Evolutionary conservation across 202 grass and related monocot species (phyloP), one percentile per base, ranked within the genome.

Genomic region (Sporobolus alterniflorus): DNA sequence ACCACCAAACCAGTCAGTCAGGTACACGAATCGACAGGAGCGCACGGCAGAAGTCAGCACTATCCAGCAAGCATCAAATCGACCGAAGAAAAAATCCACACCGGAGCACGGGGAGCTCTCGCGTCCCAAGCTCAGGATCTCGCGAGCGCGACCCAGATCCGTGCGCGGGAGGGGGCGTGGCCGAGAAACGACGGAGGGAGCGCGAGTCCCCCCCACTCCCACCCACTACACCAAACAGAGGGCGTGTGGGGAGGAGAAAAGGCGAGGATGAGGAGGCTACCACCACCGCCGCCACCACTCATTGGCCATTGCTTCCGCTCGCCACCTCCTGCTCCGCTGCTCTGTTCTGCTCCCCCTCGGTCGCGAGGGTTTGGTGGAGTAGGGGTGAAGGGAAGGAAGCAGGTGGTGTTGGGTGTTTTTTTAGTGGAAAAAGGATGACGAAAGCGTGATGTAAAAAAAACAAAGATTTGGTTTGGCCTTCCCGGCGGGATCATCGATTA

Each of bases 401-500:
- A 88, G 71, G 81, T 87, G 86, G 77, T 33, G 55, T 36, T 34
- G 68, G 60, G 57, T 75, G 64, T 82, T 83, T 75, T 83, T 67
- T 82, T 41, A 20, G 50, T 41, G 42, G 25, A 26, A 64, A 71
- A 31, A 14, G 9, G 28, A 16, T 36, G 41, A 31, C 26, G 15
- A 52, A 86, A 78, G 78, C 64, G 41, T 42, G 28, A 40, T 69
- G 63, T 71, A 47, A 67, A 82, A 86, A 85, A 75, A 88, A 85
- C 66, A 86, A 75, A 81, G 51, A 88, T 91, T 91, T 91, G 77
- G 82, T 85, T 85, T 85, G 74, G 81, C 89, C 65, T 56, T n/a
- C n/a, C n/a, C n/a, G n/a, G n/a, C n/a, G n/a, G n/a, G n/a, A n/a
- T n/a, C n/a, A n/a, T n/a, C n/a, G n/a, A n/a, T n/a, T n/a, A n/a